These are phyloP conservation scores for Aphanoascus verrucosus DNA, from an alignment of 2,329 filamentous ascomycete genomes.

Conservation along the genomic window DNA sequence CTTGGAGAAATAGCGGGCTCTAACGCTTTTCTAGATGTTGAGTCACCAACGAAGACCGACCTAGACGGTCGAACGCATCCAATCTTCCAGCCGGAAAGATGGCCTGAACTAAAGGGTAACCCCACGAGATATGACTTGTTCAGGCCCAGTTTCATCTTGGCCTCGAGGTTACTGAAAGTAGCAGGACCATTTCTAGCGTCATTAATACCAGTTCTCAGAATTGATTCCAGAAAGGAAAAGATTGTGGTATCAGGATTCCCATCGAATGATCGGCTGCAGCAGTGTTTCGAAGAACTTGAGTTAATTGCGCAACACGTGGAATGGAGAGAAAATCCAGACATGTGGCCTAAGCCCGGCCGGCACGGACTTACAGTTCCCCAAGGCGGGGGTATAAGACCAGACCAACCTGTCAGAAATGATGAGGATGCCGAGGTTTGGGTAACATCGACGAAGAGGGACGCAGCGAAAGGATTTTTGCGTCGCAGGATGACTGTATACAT, in stretches of 20 bases:
- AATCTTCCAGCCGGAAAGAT: conserved; percentile 6
- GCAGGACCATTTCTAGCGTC: conserved; percentile 10
- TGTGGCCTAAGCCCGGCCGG: conserved; percentile 8
- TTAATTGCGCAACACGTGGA: conserved; percentile 10
- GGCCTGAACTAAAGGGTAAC: conserved; percentile 5
- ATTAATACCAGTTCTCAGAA: conserved; percentile 1
- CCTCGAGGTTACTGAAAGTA: conserved; percentile 11
- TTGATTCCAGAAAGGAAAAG: background rate
- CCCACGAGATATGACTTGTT: conserved; percentile 3
- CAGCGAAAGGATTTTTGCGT: background rate
- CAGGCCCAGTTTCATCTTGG: conserved; percentile 8
- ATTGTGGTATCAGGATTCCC: background rate
- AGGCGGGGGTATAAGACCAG: conserved; percentile 7
- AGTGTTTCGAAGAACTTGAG: conserved; percentile 3
- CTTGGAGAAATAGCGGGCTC: background rate
- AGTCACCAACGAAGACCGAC: conserved; percentile 3
- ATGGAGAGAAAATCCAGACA: conserved; percentile 11
- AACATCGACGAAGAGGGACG: conserved; percentile 5
- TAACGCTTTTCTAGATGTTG: background rate
- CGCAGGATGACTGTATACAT: conserved; percentile 9
- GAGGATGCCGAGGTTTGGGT: conserved; percentile 11
- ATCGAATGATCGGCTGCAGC: background rate
- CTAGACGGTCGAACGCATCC: conserved; percentile 8
- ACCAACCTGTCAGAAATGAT: conserved; percentile 7
- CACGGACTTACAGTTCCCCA: conserved; percentile 10